Evolutionary conservation across 2,329 filamentous ascomycete genomes (phyloP).

Genomic region (Fusarium vanettenii): DNA sequence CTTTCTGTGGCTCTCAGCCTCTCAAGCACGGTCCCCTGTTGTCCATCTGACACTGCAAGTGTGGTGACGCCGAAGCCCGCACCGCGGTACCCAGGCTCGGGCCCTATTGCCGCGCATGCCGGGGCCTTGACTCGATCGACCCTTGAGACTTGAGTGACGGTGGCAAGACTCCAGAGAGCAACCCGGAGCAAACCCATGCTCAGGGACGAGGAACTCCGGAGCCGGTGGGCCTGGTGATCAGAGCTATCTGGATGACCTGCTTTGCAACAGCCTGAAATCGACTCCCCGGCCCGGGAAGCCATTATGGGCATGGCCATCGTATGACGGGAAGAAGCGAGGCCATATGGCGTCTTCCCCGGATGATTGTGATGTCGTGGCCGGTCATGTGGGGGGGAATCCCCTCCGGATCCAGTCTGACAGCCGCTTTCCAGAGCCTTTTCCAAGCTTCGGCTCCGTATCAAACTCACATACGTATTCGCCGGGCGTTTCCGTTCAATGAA

Average conservation of each 20-base stretch:
- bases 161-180: slow-evolving; percentile 14
- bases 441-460: slow-evolving; percentile 19
- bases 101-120: slow-evolving; percentile 34
- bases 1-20: slow-evolving; percentile 22
- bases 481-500: slow-evolving; percentile 1
- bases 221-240: slow-evolving; percentile 27
- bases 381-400: slow-evolving; percentile 41
- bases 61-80: slow-evolving; percentile 39
- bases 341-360: slow-evolving; percentile 29
- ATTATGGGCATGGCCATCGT: slow-evolving; percentile 38
- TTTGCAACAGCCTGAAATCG: neutral
- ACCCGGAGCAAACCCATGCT: slow-evolving; percentile 15
- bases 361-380: slow-evolving; percentile 25
- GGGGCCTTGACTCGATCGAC: slow-evolving; percentile 34
- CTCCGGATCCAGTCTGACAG: slow-evolving; percentile 24
- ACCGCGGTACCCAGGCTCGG: slow-evolving; percentile 15
- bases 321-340: slow-evolving; percentile 38
- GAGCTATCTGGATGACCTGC: neutral
- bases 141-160: slow-evolving; percentile 10
- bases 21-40: slow-evolving; percentile 18
- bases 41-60: slow-evolving; percentile 35
- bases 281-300: slow-evolving; percentile 30
- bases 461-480: slow-evolving; percentile 14
- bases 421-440: slow-evolving; percentile 20
- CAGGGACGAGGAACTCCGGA: slow-evolving; percentile 3